Conservation (phyloP, 106 monocot species). For the Dioscorea alata region DNA sequence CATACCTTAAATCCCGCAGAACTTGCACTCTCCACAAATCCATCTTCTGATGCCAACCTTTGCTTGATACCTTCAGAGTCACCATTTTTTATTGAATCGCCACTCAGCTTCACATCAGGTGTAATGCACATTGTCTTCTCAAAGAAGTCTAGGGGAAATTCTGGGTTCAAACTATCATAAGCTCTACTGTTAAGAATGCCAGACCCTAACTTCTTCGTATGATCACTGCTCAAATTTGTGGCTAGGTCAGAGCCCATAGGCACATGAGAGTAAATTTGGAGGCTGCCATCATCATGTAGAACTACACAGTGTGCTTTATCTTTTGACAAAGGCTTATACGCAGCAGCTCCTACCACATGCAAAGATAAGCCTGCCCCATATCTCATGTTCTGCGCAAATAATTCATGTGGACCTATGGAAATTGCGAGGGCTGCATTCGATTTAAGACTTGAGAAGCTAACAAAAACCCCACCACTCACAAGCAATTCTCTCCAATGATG, state of each 20-base stretch:
- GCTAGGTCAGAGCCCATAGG: slow-evolving; percentile 32
- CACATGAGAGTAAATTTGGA: slow-evolving; percentile 77
- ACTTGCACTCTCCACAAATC: slow-evolving; percentile 77
- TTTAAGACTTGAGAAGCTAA: slow-evolving; percentile 66
- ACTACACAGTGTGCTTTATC: slow-evolving; percentile 79
- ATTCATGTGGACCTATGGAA: slow-evolving; percentile 36
- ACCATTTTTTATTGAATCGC: slow-evolving; percentile 66
- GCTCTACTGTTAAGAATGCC: slow-evolving; percentile 70
- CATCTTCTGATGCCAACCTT: slow-evolving; percentile 86
- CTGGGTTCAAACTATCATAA: slow-evolving; percentile 59
- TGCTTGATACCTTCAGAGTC: slow-evolving; percentile 91
- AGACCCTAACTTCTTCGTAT: slow-evolving; percentile 73
- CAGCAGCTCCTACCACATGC: slow-evolving; percentile 76
- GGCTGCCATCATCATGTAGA: slow-evolving; percentile 93
- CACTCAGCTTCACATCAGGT: slow-evolving; percentile 59
- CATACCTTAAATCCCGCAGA: slow-evolving; percentile 88
- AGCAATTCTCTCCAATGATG: slow-evolving; percentile 89
- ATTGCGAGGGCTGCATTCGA: slow-evolving; percentile 64
- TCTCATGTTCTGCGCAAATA: slow-evolving; percentile 75
- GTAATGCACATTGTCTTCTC: slow-evolving; percentile 94
- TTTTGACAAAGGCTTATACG: slow-evolving; percentile 90
- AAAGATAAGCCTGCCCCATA: slow-evolving; percentile 65
- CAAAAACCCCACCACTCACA: slow-evolving; percentile 67
- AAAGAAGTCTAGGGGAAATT: slow-evolving; percentile 98
- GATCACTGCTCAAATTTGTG: slow-evolving; percentile 37